These are phyloP conservation scores for Fusarium luffae DNA, from an alignment of 2,329 filamentous ascomycete species.

Conservation along the genomic window DNA sequence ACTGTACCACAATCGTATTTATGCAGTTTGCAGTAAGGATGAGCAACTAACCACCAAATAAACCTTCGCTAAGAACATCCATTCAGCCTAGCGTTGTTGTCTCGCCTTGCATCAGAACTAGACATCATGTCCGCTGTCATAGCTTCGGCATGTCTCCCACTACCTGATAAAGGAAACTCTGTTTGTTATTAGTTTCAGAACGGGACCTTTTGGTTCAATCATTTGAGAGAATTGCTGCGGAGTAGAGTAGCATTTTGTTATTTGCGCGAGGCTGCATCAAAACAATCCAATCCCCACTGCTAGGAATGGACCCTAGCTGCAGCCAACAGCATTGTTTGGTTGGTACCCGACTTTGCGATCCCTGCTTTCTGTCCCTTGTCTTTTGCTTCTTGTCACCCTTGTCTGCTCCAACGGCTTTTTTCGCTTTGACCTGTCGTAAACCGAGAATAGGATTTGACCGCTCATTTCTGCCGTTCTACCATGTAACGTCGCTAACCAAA, in stretches of 20 bases:
- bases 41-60: background rate
- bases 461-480: slow-evolving; percentile 29
- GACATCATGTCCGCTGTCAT: background rate
- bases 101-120: slow-evolving; percentile 15
- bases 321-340: slow-evolving; percentile 1
- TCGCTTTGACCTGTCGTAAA: slow-evolving; percentile 3
- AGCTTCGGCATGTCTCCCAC: slow-evolving; percentile 6
- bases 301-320: slow-evolving; percentile 4
- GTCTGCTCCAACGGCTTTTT: slow-evolving; percentile 18
- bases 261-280: slow-evolving; percentile 11
- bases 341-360: background rate
- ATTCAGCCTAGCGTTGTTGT: slow-evolving; percentile 22
- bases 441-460: slow-evolving; percentile 21
- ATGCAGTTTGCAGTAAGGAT: slow-evolving; percentile 27
- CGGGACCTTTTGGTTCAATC: background rate
- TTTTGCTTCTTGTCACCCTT: background rate
- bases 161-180: background rate
- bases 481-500: slow-evolving; percentile 27
- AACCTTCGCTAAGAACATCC: background rate
- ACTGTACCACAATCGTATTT: background rate
- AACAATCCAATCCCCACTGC: background rate
- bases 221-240: slow-evolving; percentile 5
- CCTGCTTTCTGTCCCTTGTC: background rate
- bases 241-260: slow-evolving; percentile 12
- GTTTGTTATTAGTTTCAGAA: background rate